phyloP scores from a whole-genome alignment of 345 rosid species.

The Eucalyptus pauciflora region DNA sequence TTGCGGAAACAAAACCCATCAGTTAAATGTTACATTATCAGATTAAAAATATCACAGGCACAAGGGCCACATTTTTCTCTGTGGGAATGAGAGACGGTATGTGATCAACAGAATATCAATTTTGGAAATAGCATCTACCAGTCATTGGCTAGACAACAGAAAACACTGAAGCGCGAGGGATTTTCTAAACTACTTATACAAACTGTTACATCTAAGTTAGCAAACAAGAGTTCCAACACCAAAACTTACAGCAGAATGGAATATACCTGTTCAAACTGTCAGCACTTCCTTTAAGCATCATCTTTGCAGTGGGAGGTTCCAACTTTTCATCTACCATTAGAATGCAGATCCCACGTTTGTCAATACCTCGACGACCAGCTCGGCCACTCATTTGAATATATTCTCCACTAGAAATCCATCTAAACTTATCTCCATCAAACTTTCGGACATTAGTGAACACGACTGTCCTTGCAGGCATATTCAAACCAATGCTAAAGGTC shows the following conservation, averaged over 20 bases:
- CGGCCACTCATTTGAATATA: conserved; percentile 99
- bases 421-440: conserved; percentile 96
- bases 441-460: conserved; percentile 97
- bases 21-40: neutral
- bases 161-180: neutral
- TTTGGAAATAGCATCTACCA: neutral
- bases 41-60: neutral
- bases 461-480: conserved; percentile 99
- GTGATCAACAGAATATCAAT: neutral
- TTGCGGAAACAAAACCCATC: neutral
- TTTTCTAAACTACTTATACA: neutral
- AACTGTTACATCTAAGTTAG: neutral
- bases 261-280: conserved; percentile 93
- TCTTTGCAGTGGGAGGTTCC: conserved; percentile 92
- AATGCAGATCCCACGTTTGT: conserved; percentile 87
- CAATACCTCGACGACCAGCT: conserved; percentile 99
- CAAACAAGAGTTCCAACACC: neutral
- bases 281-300: conserved; percentile 92
- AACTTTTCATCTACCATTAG: conserved; percentile 96
- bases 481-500: conserved; percentile 96
- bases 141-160: neutral
- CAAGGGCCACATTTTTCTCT: neutral
- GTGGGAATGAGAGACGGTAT: neutral
- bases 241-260: neutral
- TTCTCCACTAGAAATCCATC: conserved; percentile 98